Evolutionary conservation across 108 stramenopile genomes (phyloP), one percentile per base, ranked within the genome.

Genomic region (Cyclotella distinguenda): DNA sequence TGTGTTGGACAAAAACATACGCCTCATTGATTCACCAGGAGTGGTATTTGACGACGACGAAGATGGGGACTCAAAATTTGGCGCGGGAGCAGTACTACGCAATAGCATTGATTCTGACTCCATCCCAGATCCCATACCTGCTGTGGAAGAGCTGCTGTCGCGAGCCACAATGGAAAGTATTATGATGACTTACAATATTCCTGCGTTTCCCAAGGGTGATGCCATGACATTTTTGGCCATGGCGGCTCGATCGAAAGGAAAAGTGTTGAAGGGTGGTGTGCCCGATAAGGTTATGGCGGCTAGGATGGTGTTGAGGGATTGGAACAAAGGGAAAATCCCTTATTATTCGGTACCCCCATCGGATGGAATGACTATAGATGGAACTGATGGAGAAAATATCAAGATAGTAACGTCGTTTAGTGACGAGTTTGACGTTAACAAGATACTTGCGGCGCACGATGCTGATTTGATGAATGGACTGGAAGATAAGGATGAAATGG

Each of bases 21-120:
- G 89, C 39, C 83, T 99, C 4, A 65, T 99, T 62, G 99, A 99
- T 75, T 96, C 91, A 61, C 99, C 99, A 36, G 99, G 99, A 30
- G 96, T 99, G 9, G 96, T 99, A 6, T 98, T 98, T 70, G 89
- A 91, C 53, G 88, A 91, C 64, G 79, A 73, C 43, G 86, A 91
- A 64, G 79, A 70, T 31, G 59, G 66, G 2, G 78, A 73, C 0
- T 68, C 78, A 18, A 54, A 79, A 49, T 72, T 84, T 27, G 93
- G 87, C 26, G 82, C 86, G n/a, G 67, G 58, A 5, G 79, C 82
- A 16, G 63, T 92, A 6, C 82, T 96, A 13, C 64, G 91, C 16
- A 99, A 99, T 81, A 97, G 97, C 65, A 91, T 99, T 26, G 93
- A 95, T 69, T 86, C 94, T 11, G 97, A 97, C 45, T 84, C 86